Base-by-base conservation (phyloP, 441 rosid genomes). In the Populus hybrid region DNA sequence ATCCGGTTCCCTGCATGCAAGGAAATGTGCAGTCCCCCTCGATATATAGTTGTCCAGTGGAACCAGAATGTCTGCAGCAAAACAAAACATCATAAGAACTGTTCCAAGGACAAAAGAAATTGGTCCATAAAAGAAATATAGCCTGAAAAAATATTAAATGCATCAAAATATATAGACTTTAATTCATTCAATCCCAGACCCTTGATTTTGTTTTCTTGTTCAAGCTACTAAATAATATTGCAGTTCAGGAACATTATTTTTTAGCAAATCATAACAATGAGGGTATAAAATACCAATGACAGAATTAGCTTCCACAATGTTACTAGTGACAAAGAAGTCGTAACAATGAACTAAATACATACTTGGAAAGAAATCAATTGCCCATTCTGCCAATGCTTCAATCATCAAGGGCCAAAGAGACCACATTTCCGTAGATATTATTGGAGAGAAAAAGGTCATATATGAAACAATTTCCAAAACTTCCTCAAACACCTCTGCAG, bases 281-380 rank as follows among this genome's bases (percentile, higher is more conserved):
- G 2, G 8, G 67, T 61, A 20, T 16, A 80, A 34, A 32, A 67
- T 8, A 75, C 30, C 3, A 42, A 61, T 57, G 34, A 54, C 38
- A 28, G 21, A 20, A 79, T 40, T 8, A 7, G 42, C 32, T 3
- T 7, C 54, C 40, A 70, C 63, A 11, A 76, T 54, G 34, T 14
- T 16, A 64, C 6, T 26, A 24, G 59, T 20, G 36, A 46, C 3
- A 35, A 11, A 64, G 38, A 67, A 69, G 24, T 70, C 4, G 32
- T 30, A 30, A 30, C 32, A 75, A 35, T 50, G 8, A 73, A 72
- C 20, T 46, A 14, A 67, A 73, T 72, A 84, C 90, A 76, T 90
- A 96, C 99, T 94, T 77, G 97, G 89, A 83, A 96, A 96, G 88
- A 94, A 96, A 81, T 94, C 98, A 73, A 96, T 91, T 64, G 99